Base-by-base conservation (phyloP, 768 basidiomycete species). In the Amanita polypyramis region DNA sequence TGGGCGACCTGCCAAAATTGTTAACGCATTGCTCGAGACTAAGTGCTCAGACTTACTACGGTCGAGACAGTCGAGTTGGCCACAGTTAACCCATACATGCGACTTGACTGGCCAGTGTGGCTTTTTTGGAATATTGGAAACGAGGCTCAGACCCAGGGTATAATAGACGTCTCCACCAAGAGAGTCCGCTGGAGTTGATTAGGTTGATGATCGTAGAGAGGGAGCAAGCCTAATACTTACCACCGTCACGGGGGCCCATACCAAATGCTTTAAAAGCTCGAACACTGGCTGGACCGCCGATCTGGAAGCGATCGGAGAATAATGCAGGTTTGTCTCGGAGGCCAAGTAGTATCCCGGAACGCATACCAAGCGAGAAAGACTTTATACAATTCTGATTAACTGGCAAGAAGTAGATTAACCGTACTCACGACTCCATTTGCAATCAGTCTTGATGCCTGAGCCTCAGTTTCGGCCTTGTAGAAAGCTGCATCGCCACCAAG, bases 271-370 rank as follows among this genome's bases (percentile, higher is more conserved):
- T 74, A 65, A 95, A 94, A 43, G 79, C 76, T 4, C 96, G 72
- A 0, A 98, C 72, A 45, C 80, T 89, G 5, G 83, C 77, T 0
- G 96, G 93, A 0, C 96, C 96, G 20, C 96, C 96, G 0, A 97
- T 74, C 54, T 95, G 93, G 62, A 92, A 92, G 4, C 92, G 79
- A 64, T 99, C 96, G 1, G 80, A 73, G 56, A 89, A 85, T 19
- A 80, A 73, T 5, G 76, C 72, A 10, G 69, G 63, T 9, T 69
- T 65, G 9, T 55, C 54, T 21, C 29, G 38, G 30, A 95, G 61
- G 40, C 81, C 76, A 59, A 77, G 77, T 9, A 98, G 65, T 20
- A 88, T 50, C 2, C 94, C 94, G 0, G 79, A 68, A 7, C 83
- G 73, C 1, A 80, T 79, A 2, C 85, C 76, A 11, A 95, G 66